Evolutionary conservation across 75 land plant species (phyloP).

Genomic region (Selaginella moellendorffii): DNA sequence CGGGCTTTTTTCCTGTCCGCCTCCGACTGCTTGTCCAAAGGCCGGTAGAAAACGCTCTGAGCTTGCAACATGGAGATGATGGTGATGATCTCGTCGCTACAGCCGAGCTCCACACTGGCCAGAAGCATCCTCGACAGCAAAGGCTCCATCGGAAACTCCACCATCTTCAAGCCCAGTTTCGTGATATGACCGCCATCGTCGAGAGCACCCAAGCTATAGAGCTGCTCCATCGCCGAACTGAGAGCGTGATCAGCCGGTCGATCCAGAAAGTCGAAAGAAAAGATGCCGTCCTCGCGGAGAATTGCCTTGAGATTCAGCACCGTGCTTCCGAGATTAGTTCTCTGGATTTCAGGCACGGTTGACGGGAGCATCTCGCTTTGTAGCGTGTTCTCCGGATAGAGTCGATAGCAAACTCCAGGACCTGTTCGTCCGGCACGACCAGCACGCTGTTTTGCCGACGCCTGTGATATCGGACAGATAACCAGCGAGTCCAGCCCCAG

Average conservation of each 20-base stretch:
- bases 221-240: conserved; percentile 11
- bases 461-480: conserved; percentile 3
- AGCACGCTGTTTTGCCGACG: conserved; percentile 1
- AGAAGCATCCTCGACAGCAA: conserved; percentile 15
- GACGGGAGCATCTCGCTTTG: background rate
- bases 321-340: background rate
- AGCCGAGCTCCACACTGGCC: conserved; percentile 20
- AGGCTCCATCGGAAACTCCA: conserved; percentile 6
- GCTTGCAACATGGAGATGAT: conserved; percentile 18
- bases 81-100: conserved; percentile 13
- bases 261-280: conserved; percentile 1
- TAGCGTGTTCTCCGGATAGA: background rate
- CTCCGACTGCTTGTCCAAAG: conserved; percentile 12
- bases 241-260: background rate
- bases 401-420: conserved; percentile 2
- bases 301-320: conserved; percentile 1
- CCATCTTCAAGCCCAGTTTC: conserved; percentile 1
- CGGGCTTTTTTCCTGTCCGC: conserved; percentile 14
- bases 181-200: conserved; percentile 4
- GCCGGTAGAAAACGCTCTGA: conserved; percentile 16
- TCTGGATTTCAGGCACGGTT: conserved; percentile 1
- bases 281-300: background rate
- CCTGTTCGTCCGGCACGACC: conserved; percentile 6
- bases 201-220: conserved; percentile 10
- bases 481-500: conserved; percentile 6